Percentiles rank a stretch among this genome's conserved stretches.
Evolutionary conservation across 1,139 yeast genomes (phyloP).

Genomic region (Arxiozyma slooffiae): DNA sequence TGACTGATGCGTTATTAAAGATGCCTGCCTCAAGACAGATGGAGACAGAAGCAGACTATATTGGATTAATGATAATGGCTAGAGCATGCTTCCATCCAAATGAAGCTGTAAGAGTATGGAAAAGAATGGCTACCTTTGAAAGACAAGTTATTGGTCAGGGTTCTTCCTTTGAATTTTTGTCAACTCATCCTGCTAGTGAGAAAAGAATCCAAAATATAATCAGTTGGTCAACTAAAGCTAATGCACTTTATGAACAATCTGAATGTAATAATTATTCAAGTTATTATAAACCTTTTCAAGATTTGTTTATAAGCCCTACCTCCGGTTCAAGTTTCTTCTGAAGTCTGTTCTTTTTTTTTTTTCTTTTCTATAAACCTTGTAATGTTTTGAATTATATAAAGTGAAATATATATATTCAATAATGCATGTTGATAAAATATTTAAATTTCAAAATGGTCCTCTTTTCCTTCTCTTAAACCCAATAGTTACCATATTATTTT

Average conservation of each 20-base stretch:
- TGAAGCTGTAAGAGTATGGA: slow-evolving; percentile 72
- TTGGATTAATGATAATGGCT: slow-evolving; percentile 87
- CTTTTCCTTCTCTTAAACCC: slow-evolving; percentile 23
- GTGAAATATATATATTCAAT: not conserved
- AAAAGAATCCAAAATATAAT: slow-evolving; percentile 61
- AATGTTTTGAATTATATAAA: not conserved
- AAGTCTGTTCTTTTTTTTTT: no score
- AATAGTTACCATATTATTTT: slow-evolving; percentile 10
- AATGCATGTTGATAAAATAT: not conserved
- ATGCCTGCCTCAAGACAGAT: slow-evolving; percentile 83
- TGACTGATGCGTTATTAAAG: slow-evolving; percentile 51
- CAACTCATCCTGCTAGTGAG: slow-evolving; percentile 84
- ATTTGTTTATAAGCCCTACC: slow-evolving; percentile 8
- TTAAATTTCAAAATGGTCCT: slow-evolving; percentile 14
- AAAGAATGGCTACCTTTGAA: slow-evolving; percentile 64
- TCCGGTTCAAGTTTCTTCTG: not conserved
- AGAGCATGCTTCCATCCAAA: slow-evolving; percentile 74
- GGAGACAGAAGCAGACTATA: slow-evolving; percentile 94
- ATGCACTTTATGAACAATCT: slow-evolving; percentile 26
- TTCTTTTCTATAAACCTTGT: not conserved
- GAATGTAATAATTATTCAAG: slow-evolving; percentile 19
- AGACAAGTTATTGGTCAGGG: slow-evolving; percentile 28
- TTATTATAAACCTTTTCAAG: slow-evolving; percentile 18
- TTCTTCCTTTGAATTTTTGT: slow-evolving; percentile 48
- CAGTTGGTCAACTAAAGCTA: slow-evolving; percentile 67